Conservation (phyloP, 2,329 filamentous ascomycete genomes). For the Talaromyces sp. region DNA sequence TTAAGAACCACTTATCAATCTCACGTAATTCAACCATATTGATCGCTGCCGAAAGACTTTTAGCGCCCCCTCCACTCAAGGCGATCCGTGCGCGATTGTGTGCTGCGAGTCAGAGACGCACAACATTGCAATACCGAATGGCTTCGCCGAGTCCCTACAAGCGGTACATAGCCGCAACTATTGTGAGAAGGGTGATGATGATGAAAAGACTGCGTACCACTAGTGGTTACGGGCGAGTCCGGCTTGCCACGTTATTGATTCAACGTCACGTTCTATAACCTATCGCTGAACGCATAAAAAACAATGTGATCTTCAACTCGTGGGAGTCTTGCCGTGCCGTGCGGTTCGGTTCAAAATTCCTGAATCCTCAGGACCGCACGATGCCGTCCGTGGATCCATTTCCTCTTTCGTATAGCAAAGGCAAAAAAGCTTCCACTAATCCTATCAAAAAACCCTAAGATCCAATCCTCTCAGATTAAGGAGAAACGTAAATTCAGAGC, state of each 20-base stretch:
- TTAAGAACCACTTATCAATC: too few species aligned
- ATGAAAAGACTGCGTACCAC: background rate
- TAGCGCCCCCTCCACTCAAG: background rate
- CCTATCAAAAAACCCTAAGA: background rate
- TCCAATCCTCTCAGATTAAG: background rate
- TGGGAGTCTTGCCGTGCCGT: too few species aligned
- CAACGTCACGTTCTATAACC: background rate
- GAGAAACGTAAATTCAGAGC: background rate
- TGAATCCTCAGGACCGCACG: too few species aligned
- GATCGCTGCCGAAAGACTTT: background rate
- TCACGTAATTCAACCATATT: too few species aligned
- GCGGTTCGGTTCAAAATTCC: too few species aligned
- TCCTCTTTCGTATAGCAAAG: background rate
- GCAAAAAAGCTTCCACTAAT: background rate
- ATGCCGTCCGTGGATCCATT: background rate
- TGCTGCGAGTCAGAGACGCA: background rate
- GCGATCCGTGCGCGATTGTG: background rate
- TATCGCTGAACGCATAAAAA: background rate
- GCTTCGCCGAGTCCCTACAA: background rate
- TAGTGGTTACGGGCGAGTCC: background rate
- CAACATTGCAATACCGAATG: background rate
- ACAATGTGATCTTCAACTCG: too few species aligned
- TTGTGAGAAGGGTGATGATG: background rate
- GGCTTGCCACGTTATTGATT: background rate
- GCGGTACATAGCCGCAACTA: background rate